Evolutionary conservation across 2,329 filamentous ascomycete genomes (phyloP).

Genomic region (Thermothelomyces thermophilus): DNA sequence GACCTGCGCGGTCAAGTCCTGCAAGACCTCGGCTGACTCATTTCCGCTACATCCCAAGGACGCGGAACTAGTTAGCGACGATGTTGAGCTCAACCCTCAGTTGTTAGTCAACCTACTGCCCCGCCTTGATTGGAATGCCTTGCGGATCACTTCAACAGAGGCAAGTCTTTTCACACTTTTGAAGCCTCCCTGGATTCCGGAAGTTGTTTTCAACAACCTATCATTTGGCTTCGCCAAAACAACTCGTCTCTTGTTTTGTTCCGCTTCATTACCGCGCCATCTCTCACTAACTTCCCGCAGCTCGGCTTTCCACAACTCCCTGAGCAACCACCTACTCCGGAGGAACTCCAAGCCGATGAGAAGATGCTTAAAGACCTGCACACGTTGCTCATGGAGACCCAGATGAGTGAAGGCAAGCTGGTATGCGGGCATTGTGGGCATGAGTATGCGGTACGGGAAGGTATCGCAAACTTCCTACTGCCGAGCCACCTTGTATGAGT

Average conservation of each 20-base stretch:
- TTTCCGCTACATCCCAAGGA: constrained; percentile 92
- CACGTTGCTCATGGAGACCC: constrained; percentile 77
- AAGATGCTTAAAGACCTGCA: constrained; percentile 73
- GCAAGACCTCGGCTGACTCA: constrained; percentile 71
- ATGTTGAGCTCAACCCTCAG: constrained; percentile 71
- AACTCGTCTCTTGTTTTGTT: background rate
- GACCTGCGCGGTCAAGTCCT: constrained; percentile 90
- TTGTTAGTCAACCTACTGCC: constrained; percentile 82
- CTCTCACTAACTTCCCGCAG: constrained; percentile 39
- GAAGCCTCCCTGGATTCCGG: background rate
- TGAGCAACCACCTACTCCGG: constrained; percentile 53
- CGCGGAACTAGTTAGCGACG: constrained; percentile 79
- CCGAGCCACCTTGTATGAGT: constrained; percentile 77
- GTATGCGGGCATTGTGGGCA: constrained; percentile 89
- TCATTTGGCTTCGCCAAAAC: background rate
- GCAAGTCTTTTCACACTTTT: constrained; percentile 41
- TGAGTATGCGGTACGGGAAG: constrained; percentile 90
- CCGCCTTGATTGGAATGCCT: constrained; percentile 79
- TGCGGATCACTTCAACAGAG: constrained; percentile 70
- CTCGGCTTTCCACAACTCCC: constrained; percentile 73
- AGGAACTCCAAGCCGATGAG: constrained; percentile 58
- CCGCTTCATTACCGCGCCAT: background rate
- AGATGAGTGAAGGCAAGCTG: constrained; percentile 80
- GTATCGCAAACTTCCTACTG: constrained; percentile 91
- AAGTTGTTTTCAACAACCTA: too few relatives aligned